Conservation (phyloP, 169 alveolate species). For the Eimeria maxima region DNA sequence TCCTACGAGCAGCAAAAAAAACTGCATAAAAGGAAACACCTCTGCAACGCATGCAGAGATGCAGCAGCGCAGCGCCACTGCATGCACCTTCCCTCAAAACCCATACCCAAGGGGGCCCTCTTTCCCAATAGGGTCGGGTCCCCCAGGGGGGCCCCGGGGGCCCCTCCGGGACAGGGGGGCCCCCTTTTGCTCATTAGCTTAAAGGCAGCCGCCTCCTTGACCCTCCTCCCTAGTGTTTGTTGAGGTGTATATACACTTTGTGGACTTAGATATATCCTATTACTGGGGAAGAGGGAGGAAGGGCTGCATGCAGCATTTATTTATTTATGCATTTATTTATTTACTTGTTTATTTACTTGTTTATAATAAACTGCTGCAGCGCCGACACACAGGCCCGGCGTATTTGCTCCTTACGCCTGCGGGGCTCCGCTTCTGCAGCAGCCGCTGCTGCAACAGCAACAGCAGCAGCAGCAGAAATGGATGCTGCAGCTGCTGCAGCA, state of each 20-base stretch:
- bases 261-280: too few relatives aligned
- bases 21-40: not conserved
- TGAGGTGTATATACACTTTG: not conserved
- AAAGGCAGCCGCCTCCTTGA: not conserved
- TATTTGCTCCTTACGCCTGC: not conserved
- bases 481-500: conserved; percentile 8
- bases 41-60: not conserved
- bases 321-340: not conserved
- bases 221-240: not conserved
- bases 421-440: not conserved
- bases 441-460: not conserved
- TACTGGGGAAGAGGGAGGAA: not conserved
- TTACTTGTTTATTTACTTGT: too few relatives aligned
- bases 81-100: not conserved
- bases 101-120: not conserved
- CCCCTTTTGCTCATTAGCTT: too few relatives aligned
- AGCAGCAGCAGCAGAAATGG: too few relatives aligned
- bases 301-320: too few relatives aligned
- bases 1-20: not conserved
- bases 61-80: conserved; percentile 1
- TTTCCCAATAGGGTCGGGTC: not conserved
- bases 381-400: not conserved
- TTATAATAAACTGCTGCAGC: not conserved
- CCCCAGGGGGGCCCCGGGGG: not conserved
- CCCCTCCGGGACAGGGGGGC: not conserved